Evolutionary conservation across 805 yeast genomes (phyloP).

Genomic region (Spathaspora sp.): DNA sequence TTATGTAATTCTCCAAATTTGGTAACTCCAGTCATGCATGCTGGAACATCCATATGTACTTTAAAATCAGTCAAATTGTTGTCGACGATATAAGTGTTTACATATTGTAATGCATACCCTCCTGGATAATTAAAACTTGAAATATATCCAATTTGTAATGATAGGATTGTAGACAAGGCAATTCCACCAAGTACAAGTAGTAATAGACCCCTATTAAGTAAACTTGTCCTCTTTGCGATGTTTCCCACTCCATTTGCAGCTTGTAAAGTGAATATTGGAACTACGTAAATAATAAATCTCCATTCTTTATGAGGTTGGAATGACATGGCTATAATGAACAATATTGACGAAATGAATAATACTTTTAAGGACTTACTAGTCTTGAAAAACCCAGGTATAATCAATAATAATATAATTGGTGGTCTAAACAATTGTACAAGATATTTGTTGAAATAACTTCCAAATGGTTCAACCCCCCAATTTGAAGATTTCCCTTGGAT

Average conservation of each 20-base stretch:
- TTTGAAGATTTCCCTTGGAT: conserved; percentile 65
- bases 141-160: conserved; percentile 52
- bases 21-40: conserved; percentile 87
- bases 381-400: conserved; percentile 27
- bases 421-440: conserved; percentile 34
- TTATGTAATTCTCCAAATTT: conserved; percentile 62
- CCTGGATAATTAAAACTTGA: conserved; percentile 88
- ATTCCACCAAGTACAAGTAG: conserved; percentile 22
- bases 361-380: conserved; percentile 40
- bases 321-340: conserved; percentile 64
- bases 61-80: conserved; percentile 18
- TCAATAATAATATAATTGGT: conserved; percentile 41
- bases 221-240: conserved; percentile 16
- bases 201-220: conserved; percentile 25
- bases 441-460: conserved; percentile 60
- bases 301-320: conserved; percentile 91
- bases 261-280: conserved; percentile 63
- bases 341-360: conserved; percentile 46
- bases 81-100: conserved; percentile 43
- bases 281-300: conserved; percentile 77
- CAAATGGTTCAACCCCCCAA: conserved; percentile 85
- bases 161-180: conserved; percentile 28
- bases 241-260: conserved; percentile 60
- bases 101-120: conserved; percentile 60
- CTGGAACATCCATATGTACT: conserved; percentile 73